Percentiles rank a stretch among this genome's conserved stretches.
Evolutionary conservation across 202 grass and related monocot species (phyloP).

Genomic region (Elaeis oleifera): DNA sequence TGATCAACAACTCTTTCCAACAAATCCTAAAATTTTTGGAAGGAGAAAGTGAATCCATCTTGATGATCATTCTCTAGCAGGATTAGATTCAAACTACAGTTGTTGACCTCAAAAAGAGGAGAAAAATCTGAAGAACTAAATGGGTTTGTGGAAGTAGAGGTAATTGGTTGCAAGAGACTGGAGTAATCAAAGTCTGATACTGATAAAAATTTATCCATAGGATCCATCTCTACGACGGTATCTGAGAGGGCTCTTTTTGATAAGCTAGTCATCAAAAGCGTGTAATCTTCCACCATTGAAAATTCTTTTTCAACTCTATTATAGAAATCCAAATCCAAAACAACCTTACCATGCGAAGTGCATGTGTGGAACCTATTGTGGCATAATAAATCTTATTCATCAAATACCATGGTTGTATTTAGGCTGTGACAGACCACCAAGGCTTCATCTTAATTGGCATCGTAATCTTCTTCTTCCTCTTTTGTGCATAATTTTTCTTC

Average conservation of each 20-base stretch:
- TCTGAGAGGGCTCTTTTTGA: constrained; percentile 17
- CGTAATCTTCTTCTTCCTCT: too few relatives aligned
- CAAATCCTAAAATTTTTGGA: too few relatives aligned
- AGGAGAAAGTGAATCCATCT: background rate
- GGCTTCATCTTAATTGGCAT: too few relatives aligned
- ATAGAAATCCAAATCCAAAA: constrained; percentile 16
- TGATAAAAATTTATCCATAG: constrained; percentile 61
- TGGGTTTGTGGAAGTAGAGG: constrained; percentile 13
- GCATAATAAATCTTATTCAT: too few relatives aligned
- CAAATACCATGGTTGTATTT: too few relatives aligned
- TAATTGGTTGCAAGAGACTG: constrained; percentile 27
- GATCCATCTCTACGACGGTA: constrained; percentile 45
- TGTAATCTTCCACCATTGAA: constrained; percentile 20
- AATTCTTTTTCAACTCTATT: constrained; percentile 19
- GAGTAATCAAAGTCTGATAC: constrained; percentile 34
- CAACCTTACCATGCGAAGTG: background rate
- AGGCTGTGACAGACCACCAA: too few relatives aligned
- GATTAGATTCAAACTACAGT: constrained; percentile 9
- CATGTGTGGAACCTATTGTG: too few relatives aligned
- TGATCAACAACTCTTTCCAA: too few relatives aligned
- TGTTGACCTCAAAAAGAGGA: constrained; percentile 44
- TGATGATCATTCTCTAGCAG: background rate
- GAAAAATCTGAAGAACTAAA: constrained; percentile 25
- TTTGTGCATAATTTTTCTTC: too few relatives aligned
- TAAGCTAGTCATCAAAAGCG: background rate